Conservation (phyloP, 2,329 filamentous ascomycete species). For the Leptographium lundbergii region DNA sequence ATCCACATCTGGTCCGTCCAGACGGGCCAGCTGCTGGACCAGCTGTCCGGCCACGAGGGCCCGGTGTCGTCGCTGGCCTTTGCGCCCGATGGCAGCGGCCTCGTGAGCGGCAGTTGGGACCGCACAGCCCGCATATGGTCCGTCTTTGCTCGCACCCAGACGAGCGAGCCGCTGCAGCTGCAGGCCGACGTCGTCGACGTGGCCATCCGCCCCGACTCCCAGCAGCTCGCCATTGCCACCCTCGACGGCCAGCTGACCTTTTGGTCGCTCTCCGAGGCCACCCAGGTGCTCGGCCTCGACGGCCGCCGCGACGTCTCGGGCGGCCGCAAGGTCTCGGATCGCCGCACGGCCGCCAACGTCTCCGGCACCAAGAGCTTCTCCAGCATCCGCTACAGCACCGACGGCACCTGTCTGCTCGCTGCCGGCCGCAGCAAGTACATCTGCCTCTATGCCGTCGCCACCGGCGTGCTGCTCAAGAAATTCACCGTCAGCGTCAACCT, state of each 20-base stretch:
- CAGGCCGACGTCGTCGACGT: slow-evolving; percentile 84
- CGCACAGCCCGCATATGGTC: slow-evolving; percentile 92
- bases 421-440: slow-evolving; percentile 98
- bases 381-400: slow-evolving; percentile 79
- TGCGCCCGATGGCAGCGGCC: slow-evolving; percentile 67
- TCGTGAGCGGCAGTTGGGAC: slow-evolving; percentile 95
- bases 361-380: slow-evolving; percentile 84
- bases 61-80: slow-evolving; percentile 84
- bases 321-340: slow-evolving; percentile 76
- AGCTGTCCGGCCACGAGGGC: slow-evolving; percentile 83
- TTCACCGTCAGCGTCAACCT: slow-evolving; percentile 92
- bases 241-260: slow-evolving; percentile 90
- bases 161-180: slow-evolving; percentile 83
- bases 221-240: slow-evolving; percentile 83
- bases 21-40: slow-evolving; percentile 87
- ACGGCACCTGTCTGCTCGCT: slow-evolving; percentile 81
- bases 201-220: slow-evolving; percentile 77
- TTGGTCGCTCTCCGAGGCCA: slow-evolving; percentile 81
- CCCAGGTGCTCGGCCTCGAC: slow-evolving; percentile 77
- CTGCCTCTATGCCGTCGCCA: slow-evolving; percentile 88
- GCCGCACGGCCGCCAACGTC: slow-evolving; percentile 81
- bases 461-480: slow-evolving; percentile 84
- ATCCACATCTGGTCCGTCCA: slow-evolving; percentile 98
- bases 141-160: slow-evolving; percentile 87
- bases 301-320: slow-evolving; percentile 87